phyloP scores from a whole-genome alignment of 202 grass and related monocot genomes.

The Setaria italica region DNA sequence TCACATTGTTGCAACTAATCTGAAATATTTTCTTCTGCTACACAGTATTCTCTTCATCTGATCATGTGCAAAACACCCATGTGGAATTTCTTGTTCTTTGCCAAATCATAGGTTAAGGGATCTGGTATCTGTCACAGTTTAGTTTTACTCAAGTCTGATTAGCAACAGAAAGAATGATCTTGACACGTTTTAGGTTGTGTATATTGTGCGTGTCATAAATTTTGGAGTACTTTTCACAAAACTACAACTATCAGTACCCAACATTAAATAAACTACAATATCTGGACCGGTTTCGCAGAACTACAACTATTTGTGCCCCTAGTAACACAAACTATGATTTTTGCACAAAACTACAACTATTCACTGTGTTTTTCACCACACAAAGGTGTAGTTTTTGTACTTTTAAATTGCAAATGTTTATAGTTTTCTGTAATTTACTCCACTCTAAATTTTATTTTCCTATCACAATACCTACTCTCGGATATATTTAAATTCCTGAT shows the following conservation, averaged over 20 bases:
- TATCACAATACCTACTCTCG: background rate
- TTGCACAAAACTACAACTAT: background rate
- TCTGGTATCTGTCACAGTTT: constrained; percentile 23
- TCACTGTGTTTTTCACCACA: background rate
- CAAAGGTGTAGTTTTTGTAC: background rate
- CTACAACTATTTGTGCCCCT: background rate
- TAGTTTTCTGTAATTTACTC: background rate
- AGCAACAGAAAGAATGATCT: constrained; percentile 17
- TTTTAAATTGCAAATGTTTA: background rate
- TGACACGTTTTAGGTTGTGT: background rate
- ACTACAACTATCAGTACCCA: background rate
- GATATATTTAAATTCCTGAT: background rate
- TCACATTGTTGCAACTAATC: background rate
- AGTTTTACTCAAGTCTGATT: background rate
- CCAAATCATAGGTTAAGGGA: background rate
- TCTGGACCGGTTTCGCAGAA: background rate
- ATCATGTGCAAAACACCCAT: background rate
- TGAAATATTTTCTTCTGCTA: constrained; percentile 20
- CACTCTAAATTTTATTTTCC: background rate
- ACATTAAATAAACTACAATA: background rate
- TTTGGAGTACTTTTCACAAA: background rate
- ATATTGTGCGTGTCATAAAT: background rate
- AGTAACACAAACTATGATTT: background rate
- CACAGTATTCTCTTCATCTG: constrained; percentile 3
- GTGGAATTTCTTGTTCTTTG: constrained; percentile 19